Base-by-base conservation (phyloP, 75 land plant genomes). In the Pinus albicaulis region DNA sequence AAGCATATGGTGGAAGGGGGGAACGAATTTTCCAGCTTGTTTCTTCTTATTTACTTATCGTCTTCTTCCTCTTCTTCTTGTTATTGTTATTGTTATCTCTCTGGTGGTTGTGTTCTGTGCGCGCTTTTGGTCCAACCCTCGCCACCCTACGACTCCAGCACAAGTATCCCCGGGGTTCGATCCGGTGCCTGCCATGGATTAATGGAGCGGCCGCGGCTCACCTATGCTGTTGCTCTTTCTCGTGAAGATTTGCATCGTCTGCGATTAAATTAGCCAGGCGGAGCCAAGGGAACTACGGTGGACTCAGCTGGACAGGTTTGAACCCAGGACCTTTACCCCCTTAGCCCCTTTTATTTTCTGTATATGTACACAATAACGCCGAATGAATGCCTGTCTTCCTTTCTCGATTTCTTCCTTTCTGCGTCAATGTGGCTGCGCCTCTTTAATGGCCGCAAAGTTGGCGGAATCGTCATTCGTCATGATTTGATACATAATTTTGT, bases 81-180 rank as follows among this genome's bases (percentile, higher is more conserved):
- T 19, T 64, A 3, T 41, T 22, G 3, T 20, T 17, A 41, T 31
- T 31, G 6, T 19, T 64, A 3, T 62, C 34, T 62, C 31, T 62
- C 34, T 61, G 23, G 68, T 41, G n/a, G 48, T 48, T 31, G 31
- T 48, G 53, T 10, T 48, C 53, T 48, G 53, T 48, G 53, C 53
- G 10, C 53, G 53, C 53, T 48, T 48, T 48, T 11, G 53, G 11
- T 2, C 53, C 53, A 38, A 68, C 71, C 71, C 71, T 68, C 71
- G 52, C 71, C 71, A 68, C 71, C 71, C 71, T 68, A 68, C 71
- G 71, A 34, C 2, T 22, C n/a, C 24, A 16, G 71, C 52, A 10
- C 2, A 48, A 1, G 53, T 48, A 48, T 11, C 53, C 53, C 11
- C 53, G 52, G 71, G 71, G 22, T 41, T 68, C 71, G 71, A 68